Base-by-base conservation (phyloP, 352 stramenopile species). In the Aphanomyces cochlioides region DNA sequence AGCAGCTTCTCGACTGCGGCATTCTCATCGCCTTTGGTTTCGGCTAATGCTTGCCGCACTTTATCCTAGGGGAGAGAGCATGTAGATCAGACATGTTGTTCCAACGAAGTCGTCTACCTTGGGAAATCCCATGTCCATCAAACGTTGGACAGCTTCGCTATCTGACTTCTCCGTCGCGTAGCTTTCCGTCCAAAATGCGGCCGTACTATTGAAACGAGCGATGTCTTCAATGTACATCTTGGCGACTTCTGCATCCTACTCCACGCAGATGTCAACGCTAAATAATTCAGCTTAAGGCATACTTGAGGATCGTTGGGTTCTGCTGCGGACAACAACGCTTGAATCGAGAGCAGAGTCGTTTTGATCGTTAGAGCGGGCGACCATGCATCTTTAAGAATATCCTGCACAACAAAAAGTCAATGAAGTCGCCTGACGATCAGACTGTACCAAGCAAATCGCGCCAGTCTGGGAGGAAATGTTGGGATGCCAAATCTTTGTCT, bases 371-470 rank as follows among this genome's bases (percentile, higher is more conserved):
- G 73, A 34, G 96, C 96, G 4, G 96, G 96, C 8, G 90, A 97
- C 93, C 93, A 98, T 76, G 96, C 89, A 80, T 98, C 95, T 78
- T 99, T 99, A 40, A 99, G 80, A 73, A 99, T 98, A 72, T 99
- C 96, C 82, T 97, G 63, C 50, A 43, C 53, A 43, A 70, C 21
- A 58, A 5, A 5, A 72, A 28, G 2, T 0, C 2, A 0, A 28
- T 28, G 28, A 28, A 28, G 28, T 28, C 28, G 28, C 28, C 28
- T 28, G 28, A 28, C 28, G 28, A 28, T 28, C 28, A 28, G 2
- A 28, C 28, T 28, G 60, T 75, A 88, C 91, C 73, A 99, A 83
- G 75, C 96, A 99, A 77, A 99, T 99, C 8, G 94, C 94, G 37
- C 96, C 96, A 7, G 96, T 98, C 82, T 98, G 93, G 3, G 92